These are phyloP conservation scores for Verticillium dahliae DNA, from an alignment of 2,329 filamentous ascomycete species.

Conservation along the genomic window DNA sequence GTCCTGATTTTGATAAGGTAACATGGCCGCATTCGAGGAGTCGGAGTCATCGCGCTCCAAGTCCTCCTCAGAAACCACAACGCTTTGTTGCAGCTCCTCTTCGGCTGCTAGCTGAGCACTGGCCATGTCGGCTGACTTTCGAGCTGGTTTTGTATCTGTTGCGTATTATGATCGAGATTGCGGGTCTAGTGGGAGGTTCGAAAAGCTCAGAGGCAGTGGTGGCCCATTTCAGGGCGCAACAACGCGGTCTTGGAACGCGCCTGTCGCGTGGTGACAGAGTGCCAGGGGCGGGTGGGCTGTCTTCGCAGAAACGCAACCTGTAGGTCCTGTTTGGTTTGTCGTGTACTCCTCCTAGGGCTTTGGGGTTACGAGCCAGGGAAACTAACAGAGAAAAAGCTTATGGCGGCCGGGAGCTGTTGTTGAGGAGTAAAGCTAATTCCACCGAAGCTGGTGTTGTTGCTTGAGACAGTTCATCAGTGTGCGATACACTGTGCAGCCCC, in stretches of 20 bases:
- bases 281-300: background rate
- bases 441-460: background rate
- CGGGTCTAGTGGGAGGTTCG: slow-evolving; percentile 11
- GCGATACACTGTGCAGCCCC: background rate
- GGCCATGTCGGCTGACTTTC: slow-evolving; percentile 26
- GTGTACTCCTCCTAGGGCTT: too few relatives aligned
- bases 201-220: background rate
- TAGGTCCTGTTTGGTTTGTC: background rate
- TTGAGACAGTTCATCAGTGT: background rate
- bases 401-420: background rate
- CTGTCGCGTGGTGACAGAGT: background rate
- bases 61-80: slow-evolving; percentile 41
- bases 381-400: background rate
- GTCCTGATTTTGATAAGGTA: background rate
- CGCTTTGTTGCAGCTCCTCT: slow-evolving; percentile 52
- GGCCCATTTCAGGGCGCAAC: background rate
- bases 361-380: background rate
- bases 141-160: background rate
- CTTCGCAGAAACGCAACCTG: background rate
- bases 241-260: background rate
- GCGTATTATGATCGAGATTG: background rate
- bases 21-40: slow-evolving; percentile 11
- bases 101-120: slow-evolving; percentile 45
- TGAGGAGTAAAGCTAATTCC: background rate
- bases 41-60: slow-evolving; percentile 32